Evolutionary conservation across 2,329 filamentous ascomycete genomes (phyloP).

Genomic region (Zymoseptoria pseudotritici): DNA sequence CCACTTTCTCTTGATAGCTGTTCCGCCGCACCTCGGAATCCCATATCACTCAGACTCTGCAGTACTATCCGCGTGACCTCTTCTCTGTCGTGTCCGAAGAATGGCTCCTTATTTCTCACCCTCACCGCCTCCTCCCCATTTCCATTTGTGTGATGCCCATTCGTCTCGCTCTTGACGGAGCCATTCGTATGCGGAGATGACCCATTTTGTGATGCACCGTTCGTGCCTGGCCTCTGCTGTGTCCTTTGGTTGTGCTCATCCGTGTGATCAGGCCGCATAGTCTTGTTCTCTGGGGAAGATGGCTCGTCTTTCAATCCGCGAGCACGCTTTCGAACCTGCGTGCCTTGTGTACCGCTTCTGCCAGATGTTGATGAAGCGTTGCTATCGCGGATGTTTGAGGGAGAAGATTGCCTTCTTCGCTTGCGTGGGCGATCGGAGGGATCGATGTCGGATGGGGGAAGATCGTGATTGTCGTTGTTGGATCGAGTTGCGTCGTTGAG

Average conservation of each 20-base stretch:
- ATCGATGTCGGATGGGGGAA: slow-evolving; percentile 16
- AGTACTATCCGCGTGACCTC: slow-evolving; percentile 90
- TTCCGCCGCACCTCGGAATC: slow-evolving; percentile 70
- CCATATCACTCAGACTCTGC: slow-evolving; percentile 81
- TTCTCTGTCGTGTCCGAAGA: slow-evolving; percentile 81
- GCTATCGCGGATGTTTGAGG: slow-evolving; percentile 16
- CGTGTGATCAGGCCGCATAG: slow-evolving; percentile 34
- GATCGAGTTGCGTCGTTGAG: slow-evolving; percentile 9
- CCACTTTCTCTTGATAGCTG: slow-evolving; percentile 75
- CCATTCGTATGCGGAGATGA: slow-evolving; percentile 35
- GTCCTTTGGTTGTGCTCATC: slow-evolving; percentile 35
- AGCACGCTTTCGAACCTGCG: slow-evolving; percentile 36
- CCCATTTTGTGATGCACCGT: slow-evolving; percentile 29
- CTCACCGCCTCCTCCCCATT: slow-evolving; percentile 13
- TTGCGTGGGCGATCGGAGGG: slow-evolving; percentile 23
- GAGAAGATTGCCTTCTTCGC: slow-evolving; percentile 24
- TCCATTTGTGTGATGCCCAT: slow-evolving; percentile 39
- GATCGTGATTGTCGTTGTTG: slow-evolving; percentile 5
- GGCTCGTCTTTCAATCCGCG: slow-evolving; percentile 29
- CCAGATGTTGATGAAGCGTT: slow-evolving; percentile 9
- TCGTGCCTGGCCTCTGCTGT: slow-evolving; percentile 29
- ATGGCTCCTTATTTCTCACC: slow-evolving; percentile 39
- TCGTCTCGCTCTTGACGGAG: slow-evolving; percentile 34
- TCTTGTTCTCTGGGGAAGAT: slow-evolving; percentile 33
- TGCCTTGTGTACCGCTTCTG: slow-evolving; percentile 18